phyloP scores from a whole-genome alignment of 2,329 filamentous ascomycete species.

The Xylariaceae sp. region DNA sequence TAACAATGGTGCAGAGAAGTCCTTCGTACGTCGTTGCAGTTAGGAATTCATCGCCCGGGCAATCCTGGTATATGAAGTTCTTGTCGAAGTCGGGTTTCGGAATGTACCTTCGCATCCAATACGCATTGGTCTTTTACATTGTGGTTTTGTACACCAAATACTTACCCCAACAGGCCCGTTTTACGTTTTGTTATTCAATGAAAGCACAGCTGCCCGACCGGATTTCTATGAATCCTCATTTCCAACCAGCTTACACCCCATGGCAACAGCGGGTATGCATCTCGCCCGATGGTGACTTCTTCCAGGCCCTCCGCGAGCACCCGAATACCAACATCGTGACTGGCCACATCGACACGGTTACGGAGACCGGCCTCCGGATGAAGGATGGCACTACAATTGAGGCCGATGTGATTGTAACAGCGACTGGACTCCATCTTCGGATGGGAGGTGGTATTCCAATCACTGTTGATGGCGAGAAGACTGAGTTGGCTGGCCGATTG shows the following conservation, averaged over 20 bases:
- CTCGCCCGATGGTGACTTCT: conserved; percentile 46
- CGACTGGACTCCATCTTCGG: conserved; percentile 56
- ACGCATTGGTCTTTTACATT: conserved; percentile 5
- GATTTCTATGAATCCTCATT: conserved; percentile 50
- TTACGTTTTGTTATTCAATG: conserved; percentile 41
- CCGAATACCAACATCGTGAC: conserved; percentile 39
- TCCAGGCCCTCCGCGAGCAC: conserved; percentile 37
- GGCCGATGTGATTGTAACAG: conserved; percentile 61
- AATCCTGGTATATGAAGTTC: conserved; percentile 9
- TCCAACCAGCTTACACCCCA: conserved; percentile 51
- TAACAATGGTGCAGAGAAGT: conserved; percentile 79
- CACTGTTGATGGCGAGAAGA: conserved; percentile 45
- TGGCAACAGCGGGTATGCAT: conserved; percentile 69
- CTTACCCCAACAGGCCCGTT: conserved; percentile 45
- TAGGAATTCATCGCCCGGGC: conserved; percentile 49
- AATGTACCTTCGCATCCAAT: conserved; percentile 10
- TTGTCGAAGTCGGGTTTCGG: conserved; percentile 6
- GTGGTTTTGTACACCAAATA: conserved; percentile 40
- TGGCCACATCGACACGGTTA: conserved; percentile 44
- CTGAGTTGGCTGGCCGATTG: conserved; percentile 44
- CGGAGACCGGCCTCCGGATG: conserved; percentile 42
- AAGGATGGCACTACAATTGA: conserved; percentile 42
- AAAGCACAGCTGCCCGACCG: conserved; percentile 44
- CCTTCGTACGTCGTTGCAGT: conserved; percentile 57
- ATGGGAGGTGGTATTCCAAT: conserved; percentile 52